These are phyloP conservation scores for Kodamaea kaohsiungensis DNA, from an alignment of 805 yeast genomes.

Conservation along the genomic window DNA sequence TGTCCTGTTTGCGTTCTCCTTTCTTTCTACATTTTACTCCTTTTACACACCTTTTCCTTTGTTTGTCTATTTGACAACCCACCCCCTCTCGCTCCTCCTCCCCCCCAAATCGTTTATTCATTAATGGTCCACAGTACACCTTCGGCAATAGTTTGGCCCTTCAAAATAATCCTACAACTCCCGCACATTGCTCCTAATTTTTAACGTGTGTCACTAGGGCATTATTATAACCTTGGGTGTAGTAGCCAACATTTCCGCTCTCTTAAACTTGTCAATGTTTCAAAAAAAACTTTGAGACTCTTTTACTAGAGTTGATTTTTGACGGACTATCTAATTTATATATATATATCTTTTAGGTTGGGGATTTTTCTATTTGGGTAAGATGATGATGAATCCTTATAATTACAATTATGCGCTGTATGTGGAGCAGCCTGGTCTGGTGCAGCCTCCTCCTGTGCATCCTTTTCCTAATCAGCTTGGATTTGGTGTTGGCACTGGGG, in stretches of 20 bases:
- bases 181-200: not conserved
- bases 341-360: not conserved
- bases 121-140: too few relatives aligned
- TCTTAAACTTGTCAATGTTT: constrained; percentile 5
- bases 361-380: not conserved
- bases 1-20: too few relatives aligned
- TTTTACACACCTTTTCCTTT: not conserved
- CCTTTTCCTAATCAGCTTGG: not conserved
- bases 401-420: constrained; percentile 7
- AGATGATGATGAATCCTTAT: constrained; percentile 7
- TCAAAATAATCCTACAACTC: not conserved
- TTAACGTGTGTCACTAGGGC: not conserved
- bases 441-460: constrained; percentile 6
- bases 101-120: not conserved
- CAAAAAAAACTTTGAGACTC: not conserved
- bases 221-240: not conserved
- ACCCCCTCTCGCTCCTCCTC: not conserved
- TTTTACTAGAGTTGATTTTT: not conserved
- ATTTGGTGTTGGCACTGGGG: not conserved
- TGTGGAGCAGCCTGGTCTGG: constrained; percentile 1
- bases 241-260: constrained; percentile 3
- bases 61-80: not conserved
- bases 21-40: not conserved
- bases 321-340: not conserved
- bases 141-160: not conserved